A percentile compares a stretch with the other conserved stretches of the same genome.
phyloP scores from a whole-genome alignment of 2,329 filamentous ascomycete species.

The Trichoderma atrobrunneum region DNA sequence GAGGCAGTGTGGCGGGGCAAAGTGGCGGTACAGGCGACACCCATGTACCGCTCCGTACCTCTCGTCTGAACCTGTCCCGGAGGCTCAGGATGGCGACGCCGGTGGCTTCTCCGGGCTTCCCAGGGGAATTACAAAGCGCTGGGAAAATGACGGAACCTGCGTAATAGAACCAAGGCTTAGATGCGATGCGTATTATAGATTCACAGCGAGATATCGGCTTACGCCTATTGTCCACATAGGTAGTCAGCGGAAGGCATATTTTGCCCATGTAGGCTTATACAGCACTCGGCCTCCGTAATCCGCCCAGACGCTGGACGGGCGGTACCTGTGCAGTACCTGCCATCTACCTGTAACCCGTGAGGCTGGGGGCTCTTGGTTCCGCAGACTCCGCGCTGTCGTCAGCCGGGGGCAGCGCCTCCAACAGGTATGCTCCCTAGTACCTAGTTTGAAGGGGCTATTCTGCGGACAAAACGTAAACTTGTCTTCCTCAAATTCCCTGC shows the following conservation, averaged over 20 bases:
- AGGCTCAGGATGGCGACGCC: neutral
- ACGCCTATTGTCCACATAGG: neutral
- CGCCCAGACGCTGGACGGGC: neutral
- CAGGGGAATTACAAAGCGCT: neutral
- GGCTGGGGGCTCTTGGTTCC: conserved; percentile 23
- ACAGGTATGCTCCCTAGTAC: conserved; percentile 15
- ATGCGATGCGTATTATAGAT: neutral
- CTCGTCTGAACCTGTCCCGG: neutral
- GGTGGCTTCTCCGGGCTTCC: neutral
- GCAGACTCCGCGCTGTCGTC: conserved; percentile 29
- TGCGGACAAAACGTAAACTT: conserved; percentile 17
- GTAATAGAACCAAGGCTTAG: neutral
- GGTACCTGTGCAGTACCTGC: neutral
- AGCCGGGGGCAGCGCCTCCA: conserved; percentile 24
- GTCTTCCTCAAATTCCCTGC: conserved; percentile 24
- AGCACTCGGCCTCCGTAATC: neutral
- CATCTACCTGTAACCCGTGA: neutral
- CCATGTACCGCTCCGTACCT: neutral
- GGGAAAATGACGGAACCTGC: neutral
- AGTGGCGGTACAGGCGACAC: neutral
- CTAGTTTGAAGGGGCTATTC: conserved; percentile 13
- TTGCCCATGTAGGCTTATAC: neutral
- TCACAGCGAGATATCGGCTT: neutral
- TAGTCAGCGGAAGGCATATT: neutral
- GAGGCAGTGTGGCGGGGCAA: conserved; percentile 13